Conservation (phyloP, 2,329 filamentous ascomycete species). For the Fusarium burgessii region DNA sequence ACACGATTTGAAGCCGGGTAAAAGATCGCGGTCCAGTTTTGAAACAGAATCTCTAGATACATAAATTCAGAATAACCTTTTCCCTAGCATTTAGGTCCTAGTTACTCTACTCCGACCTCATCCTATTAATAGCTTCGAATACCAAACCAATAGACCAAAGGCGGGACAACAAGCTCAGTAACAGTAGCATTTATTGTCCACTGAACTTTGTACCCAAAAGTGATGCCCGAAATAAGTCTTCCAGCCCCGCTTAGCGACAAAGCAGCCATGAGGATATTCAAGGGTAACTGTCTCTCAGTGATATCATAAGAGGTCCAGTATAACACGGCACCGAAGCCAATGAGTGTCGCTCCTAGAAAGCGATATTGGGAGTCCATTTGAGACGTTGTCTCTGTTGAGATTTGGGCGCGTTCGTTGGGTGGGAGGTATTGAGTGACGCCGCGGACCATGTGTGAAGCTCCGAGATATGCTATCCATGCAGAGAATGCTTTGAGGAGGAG, state of each 20-base stretch:
- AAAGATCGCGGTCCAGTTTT: too few species aligned
- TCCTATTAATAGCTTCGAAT: neutral
- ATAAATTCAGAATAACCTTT: neutral
- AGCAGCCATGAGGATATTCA: neutral
- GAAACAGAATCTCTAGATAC: too few species aligned
- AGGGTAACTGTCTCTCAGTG: neutral
- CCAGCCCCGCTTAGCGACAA: neutral
- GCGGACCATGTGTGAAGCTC: neutral
- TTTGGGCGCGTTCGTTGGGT: neutral
- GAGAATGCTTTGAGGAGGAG: neutral
- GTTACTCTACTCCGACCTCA: neutral
- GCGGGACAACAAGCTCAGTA: neutral
- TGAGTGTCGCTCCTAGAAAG: neutral
- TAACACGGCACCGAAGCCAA: neutral
- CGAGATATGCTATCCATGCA: neutral
- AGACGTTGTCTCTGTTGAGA: neutral
- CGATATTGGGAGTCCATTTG: neutral
- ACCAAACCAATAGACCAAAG: neutral
- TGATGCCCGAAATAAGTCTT: neutral
- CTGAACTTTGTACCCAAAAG: neutral
- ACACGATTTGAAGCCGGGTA: too few species aligned
- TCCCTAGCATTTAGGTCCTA: neutral
- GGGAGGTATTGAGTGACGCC: neutral
- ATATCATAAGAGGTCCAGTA: neutral
- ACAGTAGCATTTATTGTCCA: neutral